A percentile compares a stretch with the other conserved stretches of the same genome.
These are phyloP conservation scores for Chlamydomonas applanata DNA, from an alignment of 139 green algal genomes.

Conservation along the genomic window DNA sequence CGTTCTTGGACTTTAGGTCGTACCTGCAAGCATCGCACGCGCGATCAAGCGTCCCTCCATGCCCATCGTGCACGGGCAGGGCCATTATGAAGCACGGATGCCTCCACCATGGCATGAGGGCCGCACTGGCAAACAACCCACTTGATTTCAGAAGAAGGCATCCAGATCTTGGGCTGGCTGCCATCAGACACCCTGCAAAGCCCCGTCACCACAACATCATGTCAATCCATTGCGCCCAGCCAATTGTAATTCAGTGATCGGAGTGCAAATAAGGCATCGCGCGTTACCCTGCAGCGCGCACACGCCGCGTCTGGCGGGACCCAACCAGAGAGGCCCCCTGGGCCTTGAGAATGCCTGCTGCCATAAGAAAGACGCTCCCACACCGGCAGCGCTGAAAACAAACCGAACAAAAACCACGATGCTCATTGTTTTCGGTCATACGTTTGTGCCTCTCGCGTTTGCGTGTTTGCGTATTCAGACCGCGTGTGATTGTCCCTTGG, in stretches of 20 bases:
- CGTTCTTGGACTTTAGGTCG: slow-evolving; percentile 35
- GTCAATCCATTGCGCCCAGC: neutral
- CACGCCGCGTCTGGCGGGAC: neutral
- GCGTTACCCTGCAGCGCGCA: neutral
- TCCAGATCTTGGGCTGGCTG: slow-evolving; percentile 37
- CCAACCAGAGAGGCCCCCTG: neutral
- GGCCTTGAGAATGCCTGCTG: slow-evolving; percentile 13
- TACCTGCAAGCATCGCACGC: slow-evolving; percentile 23
- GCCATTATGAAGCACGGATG: too few relatives aligned
- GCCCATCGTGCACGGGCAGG: too few relatives aligned
- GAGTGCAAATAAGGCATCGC: neutral
- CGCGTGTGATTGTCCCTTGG: too few relatives aligned
- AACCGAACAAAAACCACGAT: too few relatives aligned
- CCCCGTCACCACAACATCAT: neutral
- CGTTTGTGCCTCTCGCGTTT: too few relatives aligned
- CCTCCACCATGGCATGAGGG: too few relatives aligned
- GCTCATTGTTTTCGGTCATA: too few relatives aligned
- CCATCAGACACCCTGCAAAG: neutral
- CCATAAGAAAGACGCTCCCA: slow-evolving; percentile 1
- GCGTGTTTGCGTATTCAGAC: too few relatives aligned
- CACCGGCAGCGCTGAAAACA: too few relatives aligned
- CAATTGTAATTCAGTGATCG: too few relatives aligned
- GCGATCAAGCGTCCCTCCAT: too few relatives aligned
- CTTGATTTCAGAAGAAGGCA: slow-evolving; percentile 40
- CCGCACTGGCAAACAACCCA: slow-evolving; percentile 20